These are phyloP conservation scores for Lentinula boryana DNA, from an alignment of 768 basidiomycete species.

Conservation along the genomic window DNA sequence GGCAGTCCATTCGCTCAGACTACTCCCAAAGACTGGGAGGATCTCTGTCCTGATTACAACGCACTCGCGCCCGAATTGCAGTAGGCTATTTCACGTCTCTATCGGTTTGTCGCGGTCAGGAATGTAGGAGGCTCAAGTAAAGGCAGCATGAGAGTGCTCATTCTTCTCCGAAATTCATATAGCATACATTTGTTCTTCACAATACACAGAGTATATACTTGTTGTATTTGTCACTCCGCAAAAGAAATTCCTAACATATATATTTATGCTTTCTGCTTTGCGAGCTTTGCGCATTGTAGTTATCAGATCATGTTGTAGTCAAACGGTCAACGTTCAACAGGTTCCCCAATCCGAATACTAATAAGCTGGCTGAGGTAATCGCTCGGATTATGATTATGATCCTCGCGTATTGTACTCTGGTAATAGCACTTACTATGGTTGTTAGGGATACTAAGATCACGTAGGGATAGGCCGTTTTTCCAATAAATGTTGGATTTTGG, in stretches of 20 bases:
- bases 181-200: neutral
- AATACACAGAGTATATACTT: neutral
- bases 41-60: conserved; percentile 8
- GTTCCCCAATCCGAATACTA: too few species aligned
- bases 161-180: neutral
- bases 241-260: neutral
- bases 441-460: too few species aligned
- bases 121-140: neutral
- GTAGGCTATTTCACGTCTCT: neutral
- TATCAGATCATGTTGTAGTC: too few species aligned
- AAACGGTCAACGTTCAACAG: too few species aligned
- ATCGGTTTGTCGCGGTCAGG: neutral
- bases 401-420: too few species aligned
- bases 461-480: too few species aligned
- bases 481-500: too few species aligned
- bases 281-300: too few species aligned
- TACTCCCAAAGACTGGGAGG: conserved; percentile 6
- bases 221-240: neutral
- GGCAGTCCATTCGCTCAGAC: conserved; percentile 7
- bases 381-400: too few species aligned
- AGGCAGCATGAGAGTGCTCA: neutral
- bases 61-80: conserved; percentile 9
- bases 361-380: too few species aligned
- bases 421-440: too few species aligned
- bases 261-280: neutral